Conservation (phyloP, 306 rosid genomes). For the Inga laurina region DNA sequence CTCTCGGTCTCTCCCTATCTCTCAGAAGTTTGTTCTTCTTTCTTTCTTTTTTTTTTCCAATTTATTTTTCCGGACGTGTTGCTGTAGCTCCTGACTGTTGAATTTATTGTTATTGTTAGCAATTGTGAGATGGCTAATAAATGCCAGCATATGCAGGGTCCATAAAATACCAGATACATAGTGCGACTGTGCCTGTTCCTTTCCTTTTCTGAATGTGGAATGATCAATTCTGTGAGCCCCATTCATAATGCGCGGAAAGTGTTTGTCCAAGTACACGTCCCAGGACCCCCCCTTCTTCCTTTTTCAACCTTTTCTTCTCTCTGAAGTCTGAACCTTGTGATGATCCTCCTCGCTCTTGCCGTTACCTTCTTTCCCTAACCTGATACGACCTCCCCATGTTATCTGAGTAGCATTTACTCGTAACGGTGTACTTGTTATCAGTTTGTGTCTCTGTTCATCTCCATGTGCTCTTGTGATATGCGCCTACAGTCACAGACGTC, state of each 20-base stretch:
- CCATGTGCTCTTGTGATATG: constrained; percentile 22
- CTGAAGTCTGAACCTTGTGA: not conserved
- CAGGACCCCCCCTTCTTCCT: not conserved
- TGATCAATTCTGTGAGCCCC: constrained; percentile 45
- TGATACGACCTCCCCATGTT: not conserved
- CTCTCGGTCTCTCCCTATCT: constrained; percentile 29
- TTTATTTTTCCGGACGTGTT: constrained; percentile 45
- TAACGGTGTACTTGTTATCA: not conserved
- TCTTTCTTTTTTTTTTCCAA: not conserved
- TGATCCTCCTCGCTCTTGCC: too few species aligned
- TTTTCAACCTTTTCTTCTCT: not conserved
- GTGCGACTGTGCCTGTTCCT: constrained; percentile 35
- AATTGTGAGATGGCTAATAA: constrained; percentile 75
- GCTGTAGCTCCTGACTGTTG: constrained; percentile 62
- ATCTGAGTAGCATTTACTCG: not conserved
- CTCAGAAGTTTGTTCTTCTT: constrained; percentile 38
- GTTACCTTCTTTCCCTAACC: too few species aligned
- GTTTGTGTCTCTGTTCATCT: constrained; percentile 11
- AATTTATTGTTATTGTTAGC: constrained; percentile 68
- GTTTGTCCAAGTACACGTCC: constrained; percentile 44
- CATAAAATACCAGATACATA: constrained; percentile 35
- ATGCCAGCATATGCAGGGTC: constrained; percentile 63
- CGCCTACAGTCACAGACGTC: not conserved
- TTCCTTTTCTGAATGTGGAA: constrained; percentile 32
- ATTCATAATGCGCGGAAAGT: constrained; percentile 46